Conservation (phyloP, 345 rosid genomes). For the Eucalyptus grandis region DNA sequence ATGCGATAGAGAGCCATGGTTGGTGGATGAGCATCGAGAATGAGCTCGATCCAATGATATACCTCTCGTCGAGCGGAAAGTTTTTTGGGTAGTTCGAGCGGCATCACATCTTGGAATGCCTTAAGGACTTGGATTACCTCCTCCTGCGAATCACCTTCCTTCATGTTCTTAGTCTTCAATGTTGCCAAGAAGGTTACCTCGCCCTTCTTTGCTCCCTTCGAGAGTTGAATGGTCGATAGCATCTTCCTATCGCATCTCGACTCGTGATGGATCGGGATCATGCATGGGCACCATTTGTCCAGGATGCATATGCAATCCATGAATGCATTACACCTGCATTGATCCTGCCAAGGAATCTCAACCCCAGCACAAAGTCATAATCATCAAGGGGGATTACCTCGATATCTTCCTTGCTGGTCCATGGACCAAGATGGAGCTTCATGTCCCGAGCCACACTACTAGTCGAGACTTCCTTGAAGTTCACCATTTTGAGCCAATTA, state of each 20-base stretch:
- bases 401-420: too few species aligned
- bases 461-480: too few species aligned
- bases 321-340: too few species aligned
- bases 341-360: too few species aligned
- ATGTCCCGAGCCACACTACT: too few species aligned
- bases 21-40: neutral
- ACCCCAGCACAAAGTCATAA: too few species aligned
- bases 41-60: neutral
- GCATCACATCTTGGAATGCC: neutral
- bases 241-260: accelerated
- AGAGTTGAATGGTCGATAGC: neutral
- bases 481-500: too few species aligned
- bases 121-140: neutral
- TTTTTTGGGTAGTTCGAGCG: accelerated
- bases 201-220: neutral
- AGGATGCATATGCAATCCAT: too few species aligned
- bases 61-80: neutral
- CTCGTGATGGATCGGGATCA: accelerated
- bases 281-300: too few species aligned
- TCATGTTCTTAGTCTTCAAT: neutral
- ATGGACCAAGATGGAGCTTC: too few species aligned
- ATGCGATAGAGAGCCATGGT: too few species aligned
- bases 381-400: too few species aligned
- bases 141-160: neutral
- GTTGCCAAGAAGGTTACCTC: neutral